These are phyloP conservation scores for Trichoderma erinaceum DNA, from an alignment of 495 filamentous ascomycete genomes.

Conservation along the genomic window DNA sequence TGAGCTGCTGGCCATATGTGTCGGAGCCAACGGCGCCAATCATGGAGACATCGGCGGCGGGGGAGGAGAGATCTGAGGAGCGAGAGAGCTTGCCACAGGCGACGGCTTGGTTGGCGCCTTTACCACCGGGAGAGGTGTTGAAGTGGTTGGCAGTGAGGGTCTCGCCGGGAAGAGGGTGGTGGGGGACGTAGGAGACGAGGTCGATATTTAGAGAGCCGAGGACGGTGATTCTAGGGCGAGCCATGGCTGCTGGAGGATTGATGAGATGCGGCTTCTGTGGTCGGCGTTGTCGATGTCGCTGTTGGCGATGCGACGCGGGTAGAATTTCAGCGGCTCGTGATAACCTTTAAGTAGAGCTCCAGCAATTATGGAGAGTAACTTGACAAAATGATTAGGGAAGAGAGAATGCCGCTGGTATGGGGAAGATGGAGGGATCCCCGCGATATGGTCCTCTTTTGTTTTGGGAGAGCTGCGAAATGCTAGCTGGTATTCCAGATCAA, in stretches of 20 bases:
- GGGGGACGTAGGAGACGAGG: constrained; percentile 77
- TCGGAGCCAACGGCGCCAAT: constrained; percentile 76
- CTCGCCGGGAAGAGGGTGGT: constrained; percentile 76
- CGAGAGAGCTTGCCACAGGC: constrained; percentile 54
- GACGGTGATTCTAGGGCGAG: constrained; percentile 52
- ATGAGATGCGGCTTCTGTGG: neutral
- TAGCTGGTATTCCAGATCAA: neutral
- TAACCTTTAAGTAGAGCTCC: neutral
- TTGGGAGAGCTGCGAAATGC: neutral
- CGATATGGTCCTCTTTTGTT: constrained; percentile 9
- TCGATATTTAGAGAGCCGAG: constrained; percentile 94
- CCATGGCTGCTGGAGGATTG: constrained; percentile 9
- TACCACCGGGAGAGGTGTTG: constrained; percentile 76
- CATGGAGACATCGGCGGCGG: constrained; percentile 64
- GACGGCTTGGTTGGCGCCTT: constrained; percentile 94
- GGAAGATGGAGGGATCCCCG: neutral
- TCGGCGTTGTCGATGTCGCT: neutral
- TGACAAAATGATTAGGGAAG: neutral
- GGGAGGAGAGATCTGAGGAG: constrained; percentile 24
- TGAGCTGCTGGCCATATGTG: constrained; percentile 50
- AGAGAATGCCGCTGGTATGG: neutral
- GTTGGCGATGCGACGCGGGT: neutral
- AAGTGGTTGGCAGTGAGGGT: constrained; percentile 78
- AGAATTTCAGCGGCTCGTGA: neutral
- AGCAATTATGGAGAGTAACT: too few relatives aligned